Conservation (phyloP, 1,284 basidiomycete species). For the Fomitopsis schrenkii region DNA sequence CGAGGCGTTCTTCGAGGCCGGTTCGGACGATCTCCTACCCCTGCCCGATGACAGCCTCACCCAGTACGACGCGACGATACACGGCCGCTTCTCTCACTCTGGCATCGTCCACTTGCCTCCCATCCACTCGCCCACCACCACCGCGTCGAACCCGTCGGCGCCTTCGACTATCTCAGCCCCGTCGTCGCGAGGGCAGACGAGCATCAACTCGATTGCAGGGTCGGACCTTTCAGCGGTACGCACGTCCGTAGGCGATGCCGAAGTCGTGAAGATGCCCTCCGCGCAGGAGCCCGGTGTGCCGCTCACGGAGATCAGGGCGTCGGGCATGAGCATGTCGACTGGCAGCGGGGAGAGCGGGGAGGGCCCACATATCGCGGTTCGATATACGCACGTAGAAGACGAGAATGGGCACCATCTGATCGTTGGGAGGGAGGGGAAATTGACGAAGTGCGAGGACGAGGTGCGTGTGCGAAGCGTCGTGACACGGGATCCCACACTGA, state of each 20-base stretch:
- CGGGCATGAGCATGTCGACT: constrained; percentile 7
- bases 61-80: background rate
- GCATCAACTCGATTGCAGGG: constrained; percentile 2
- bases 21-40: constrained; percentile 7
- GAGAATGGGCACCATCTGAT: constrained; percentile 74
- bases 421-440: constrained; percentile 66
- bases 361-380: constrained; percentile 42
- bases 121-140: constrained; percentile 5
- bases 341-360: constrained; percentile 15
- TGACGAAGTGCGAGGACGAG: constrained; percentile 80
- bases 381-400: constrained; percentile 68
- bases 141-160: constrained; percentile 10
- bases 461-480: constrained; percentile 17
- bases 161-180: constrained; percentile 11
- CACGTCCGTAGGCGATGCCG: constrained; percentile 1
- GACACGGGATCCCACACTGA: background rate
- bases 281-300: constrained; percentile 12
- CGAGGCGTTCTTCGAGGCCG: constrained; percentile 21
- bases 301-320: constrained; percentile 7
- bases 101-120: constrained; percentile 51
- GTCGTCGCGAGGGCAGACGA: constrained; percentile 17
- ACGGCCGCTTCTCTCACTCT: constrained; percentile 35
- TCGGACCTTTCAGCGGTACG: background rate
- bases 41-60: background rate
- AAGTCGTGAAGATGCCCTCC: constrained; percentile 15